A percentile compares a stretch with the other conserved stretches of the same genome.
Conservation (phyloP, 345 rosid species). For the Eucalyptus viminalis region DNA sequence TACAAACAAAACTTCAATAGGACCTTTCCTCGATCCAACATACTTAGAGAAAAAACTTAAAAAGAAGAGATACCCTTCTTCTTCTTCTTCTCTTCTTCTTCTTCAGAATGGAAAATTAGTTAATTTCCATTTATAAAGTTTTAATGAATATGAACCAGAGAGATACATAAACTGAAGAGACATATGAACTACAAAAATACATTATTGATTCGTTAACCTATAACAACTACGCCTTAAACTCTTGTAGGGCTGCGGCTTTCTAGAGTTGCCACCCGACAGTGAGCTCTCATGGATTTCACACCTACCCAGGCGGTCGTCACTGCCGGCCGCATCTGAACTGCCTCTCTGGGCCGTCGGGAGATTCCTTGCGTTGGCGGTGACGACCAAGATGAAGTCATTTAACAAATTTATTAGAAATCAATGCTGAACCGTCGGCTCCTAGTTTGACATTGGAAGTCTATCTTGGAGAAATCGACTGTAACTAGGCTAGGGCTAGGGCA, state of each 20-base stretch:
- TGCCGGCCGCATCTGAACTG: not conserved
- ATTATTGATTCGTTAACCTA: accelerated
- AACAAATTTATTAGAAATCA: not conserved
- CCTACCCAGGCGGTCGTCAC: not conserved
- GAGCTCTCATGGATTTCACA: not conserved
- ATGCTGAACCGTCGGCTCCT: not conserved
- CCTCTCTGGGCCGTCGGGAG: not conserved
- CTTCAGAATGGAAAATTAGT: no score
- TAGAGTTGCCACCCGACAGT: not conserved
- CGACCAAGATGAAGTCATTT: not conserved
- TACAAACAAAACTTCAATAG: no score
- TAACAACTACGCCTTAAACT: not conserved
- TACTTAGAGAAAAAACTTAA: no score
- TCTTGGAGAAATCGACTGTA: not conserved
- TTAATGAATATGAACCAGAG: accelerated
- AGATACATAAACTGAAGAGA: no score
- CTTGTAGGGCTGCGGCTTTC: not conserved
- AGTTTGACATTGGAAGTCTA: not conserved
- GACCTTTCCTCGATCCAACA: no score
- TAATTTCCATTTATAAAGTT: no score
- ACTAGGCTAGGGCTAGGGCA: not conserved
- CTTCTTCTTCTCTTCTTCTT: no score
- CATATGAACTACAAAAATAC: no score
- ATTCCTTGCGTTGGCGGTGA: not conserved
- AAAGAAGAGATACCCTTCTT: no score